Evolutionary conservation across 345 rosid species (phyloP).

Genomic region (Citrus reticulata): DNA sequence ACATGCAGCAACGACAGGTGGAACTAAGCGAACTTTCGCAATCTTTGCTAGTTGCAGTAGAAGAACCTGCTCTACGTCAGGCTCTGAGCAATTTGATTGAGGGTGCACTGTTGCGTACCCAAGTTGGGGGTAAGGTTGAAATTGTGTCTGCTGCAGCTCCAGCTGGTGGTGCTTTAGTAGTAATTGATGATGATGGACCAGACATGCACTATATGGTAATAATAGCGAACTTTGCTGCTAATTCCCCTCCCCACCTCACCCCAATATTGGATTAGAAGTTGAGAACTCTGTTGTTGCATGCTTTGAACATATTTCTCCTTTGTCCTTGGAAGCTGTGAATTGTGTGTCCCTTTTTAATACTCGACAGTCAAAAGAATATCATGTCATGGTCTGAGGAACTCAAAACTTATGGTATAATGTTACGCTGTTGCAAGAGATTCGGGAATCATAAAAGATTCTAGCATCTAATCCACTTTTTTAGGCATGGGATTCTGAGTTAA

Average conservation of each 20-base stretch:
- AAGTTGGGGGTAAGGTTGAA: slow-evolving; percentile 72
- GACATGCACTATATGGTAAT: slow-evolving; percentile 95
- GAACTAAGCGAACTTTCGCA: slow-evolving; percentile 52
- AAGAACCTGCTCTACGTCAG: slow-evolving; percentile 84
- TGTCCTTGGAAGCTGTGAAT: neutral
- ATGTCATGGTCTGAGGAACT: neutral
- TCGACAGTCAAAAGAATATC: neutral
- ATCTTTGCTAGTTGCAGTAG: slow-evolving; percentile 71
- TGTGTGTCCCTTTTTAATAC: neutral
- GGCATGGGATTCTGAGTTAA: neutral
- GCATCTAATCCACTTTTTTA: neutral
- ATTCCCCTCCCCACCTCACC: too few species aligned
- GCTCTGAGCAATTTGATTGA: slow-evolving; percentile 92
- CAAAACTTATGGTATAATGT: neutral
- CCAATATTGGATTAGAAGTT: neutral
- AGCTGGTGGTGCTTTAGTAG: slow-evolving; percentile 72
- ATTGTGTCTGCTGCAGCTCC: slow-evolving; percentile 71
- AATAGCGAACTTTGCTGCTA: neutral
- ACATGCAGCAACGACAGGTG: slow-evolving; percentile 66
- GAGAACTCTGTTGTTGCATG: neutral
- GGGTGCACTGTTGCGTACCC: slow-evolving; percentile 91
- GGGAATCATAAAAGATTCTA: neutral
- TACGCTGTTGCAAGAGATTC: too few species aligned
- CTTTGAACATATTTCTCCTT: neutral
- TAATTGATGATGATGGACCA: slow-evolving; percentile 91